Base-by-base conservation (phyloP, 306 rosid genomes). In the Elaeagnus macrophylla region DNA sequence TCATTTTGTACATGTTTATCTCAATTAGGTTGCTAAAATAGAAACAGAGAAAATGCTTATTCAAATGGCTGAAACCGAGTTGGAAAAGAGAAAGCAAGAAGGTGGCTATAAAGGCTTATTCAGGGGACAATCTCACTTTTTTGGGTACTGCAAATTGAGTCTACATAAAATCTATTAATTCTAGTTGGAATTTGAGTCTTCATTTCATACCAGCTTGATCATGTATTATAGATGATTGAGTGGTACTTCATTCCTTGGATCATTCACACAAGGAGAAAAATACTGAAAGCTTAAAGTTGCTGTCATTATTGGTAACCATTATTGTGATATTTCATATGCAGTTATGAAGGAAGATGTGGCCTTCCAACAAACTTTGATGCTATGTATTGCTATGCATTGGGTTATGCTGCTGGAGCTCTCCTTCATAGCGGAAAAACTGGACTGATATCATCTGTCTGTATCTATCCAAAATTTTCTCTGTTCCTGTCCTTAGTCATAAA, bases 31-130 rank as follows among this genome's bases (percentile, higher is more conserved):
- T 56, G 94, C 96, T 60, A 88, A 74, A 69, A 88, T 88, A 67
- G 96, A 88, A 69, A 88, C 96, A 14, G 96, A 88, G 71, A 88
- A 88, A 68, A 88, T 88, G 96, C 94, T 88, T 16, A 77, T 84
- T 67, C 81, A 88, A 77, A 88, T 88, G 96, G 94, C 65, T 67
- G 96, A 84, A 67, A 82, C 82, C 7, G 96, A 88, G 79, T 75
- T 88, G 70, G 74, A 60, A 59, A 84, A 88, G 70, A 75, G 86
- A 66, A 84, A 66, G 67, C 78, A 77, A 59, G 88, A 75, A 69
- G 85, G 84, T 38, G 56, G 58, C 72, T 88, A 82, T 50, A 74
- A 61, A 1, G 66, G 72, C 12, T 60, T 69, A 57, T 84, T 88
- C 66, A 69, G 17, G 54, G 96, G 96, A 49, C 83, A 84, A 61